Evolutionary conservation across 148 eudicot genomes (phyloP), one percentile per base, ranked within the genome.

Genomic region (Linanthus parryae): DNA sequence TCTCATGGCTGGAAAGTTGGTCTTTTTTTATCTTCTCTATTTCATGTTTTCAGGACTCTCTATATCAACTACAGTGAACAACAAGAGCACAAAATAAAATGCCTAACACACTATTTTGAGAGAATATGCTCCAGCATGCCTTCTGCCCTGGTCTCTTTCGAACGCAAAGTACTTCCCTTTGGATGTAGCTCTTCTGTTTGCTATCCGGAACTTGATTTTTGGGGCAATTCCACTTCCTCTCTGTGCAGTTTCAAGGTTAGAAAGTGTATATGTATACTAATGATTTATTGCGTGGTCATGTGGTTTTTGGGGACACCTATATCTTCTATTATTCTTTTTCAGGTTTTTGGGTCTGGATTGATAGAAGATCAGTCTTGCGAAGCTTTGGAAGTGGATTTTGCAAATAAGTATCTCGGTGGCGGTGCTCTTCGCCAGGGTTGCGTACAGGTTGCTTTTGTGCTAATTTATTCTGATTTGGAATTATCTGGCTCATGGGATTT

Each of bases 351-450:
- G 52, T 75, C 95, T 28, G 94, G 99, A 31, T 75, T 79, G 56
- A 88, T 92, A 58, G 99, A 92, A 70, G 96, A 92, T 70, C 99
- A 92, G 40, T 19, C 64, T 2, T 43, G 55, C 45, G 82, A 73
- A 57, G 94, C 80, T 59, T 60, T 92, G 55, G 91, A 92, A 78
- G 96, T 92, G 57, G 99, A 92, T 80, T 92, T 92, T 70, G 94
- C 99, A 23, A 92, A 92, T 71, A 79, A 68, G 74, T 80, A 79
- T 65, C 66, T 92, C 8, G 99, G 99, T 36, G 96, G 99, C 52
- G 99, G 96, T 74, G 95, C 84, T 59, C 83, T 92, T 22, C 60
- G 29, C 30, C 63, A 64, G 65, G 99, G 99, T 46, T 92, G 96
- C 72, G 88, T 92, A 34, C 99, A 92, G 96, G 96, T 87, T 15